Evolutionary conservation across 768 basidiomycete species (phyloP), one percentile per base, ranked within the genome.

Genomic region (Trametes elegans): DNA sequence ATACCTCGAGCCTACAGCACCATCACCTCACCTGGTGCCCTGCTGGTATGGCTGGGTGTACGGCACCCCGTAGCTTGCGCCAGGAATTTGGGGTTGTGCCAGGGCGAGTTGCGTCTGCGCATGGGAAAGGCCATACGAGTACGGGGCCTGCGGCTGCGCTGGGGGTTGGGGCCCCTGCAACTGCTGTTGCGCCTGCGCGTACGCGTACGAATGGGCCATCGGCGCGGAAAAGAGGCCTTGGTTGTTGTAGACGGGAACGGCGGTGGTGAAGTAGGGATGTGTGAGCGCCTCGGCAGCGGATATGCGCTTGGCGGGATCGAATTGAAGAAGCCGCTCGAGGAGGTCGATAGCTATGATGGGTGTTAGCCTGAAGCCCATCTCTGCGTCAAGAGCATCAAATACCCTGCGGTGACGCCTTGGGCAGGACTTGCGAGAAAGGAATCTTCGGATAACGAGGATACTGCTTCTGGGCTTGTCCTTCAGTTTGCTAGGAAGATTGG

Each of bases 321-420:
- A 99, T 66, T 98, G 94, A 42, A 99, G 82, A 39, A 98, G 83
- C 43, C 87, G 85, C 70, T 98, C 97, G 39, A 99, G 85, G 2
- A 98, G 81, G 71, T 98, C 93, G 67, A 98, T 82, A 21, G 96
- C 96, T 77, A 61, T 23, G 39, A 41, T 3, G 16, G 36, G 8
- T 10, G 23, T 19, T 40, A 3, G n/a, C 34, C 5, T 14, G 39
- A 7, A 4, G 56, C 18, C 3, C 5, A 14, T n/a, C n/a, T 56
- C 45, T 31, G 8, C 10, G 18, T 8, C 52, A 23, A 10, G 5
- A 26, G 6, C 5, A 36, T 9, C n/a, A 57, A 69, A 39, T 62
- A 89, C 92, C 93, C 72, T 88, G 87, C 18, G 88, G 83, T 0
- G 90, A 83, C 7, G 93, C 93, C 66, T 93, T 93, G 0, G 91